These are phyloP conservation scores for Phytophthora citrophthora DNA, from an alignment of 352 stramenopile species.

Conservation along the genomic window DNA sequence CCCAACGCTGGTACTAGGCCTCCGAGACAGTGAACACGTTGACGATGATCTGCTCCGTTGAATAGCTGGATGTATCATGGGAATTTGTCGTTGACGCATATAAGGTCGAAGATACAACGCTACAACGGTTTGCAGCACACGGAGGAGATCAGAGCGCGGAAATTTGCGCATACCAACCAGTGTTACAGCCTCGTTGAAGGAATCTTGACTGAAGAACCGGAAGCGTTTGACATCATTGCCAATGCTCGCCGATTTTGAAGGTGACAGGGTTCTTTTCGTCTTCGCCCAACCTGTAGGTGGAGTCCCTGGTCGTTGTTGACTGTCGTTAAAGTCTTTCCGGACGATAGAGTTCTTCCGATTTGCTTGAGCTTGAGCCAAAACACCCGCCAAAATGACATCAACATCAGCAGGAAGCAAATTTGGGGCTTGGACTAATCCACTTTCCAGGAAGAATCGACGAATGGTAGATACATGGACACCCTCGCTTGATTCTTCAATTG, in stretches of 20 bases:
- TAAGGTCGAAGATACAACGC: conserved; percentile 56
- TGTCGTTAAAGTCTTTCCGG: conserved; percentile 57
- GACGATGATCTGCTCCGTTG: conserved; percentile 21
- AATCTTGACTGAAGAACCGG: conserved; percentile 71
- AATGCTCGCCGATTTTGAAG: conserved; percentile 13
- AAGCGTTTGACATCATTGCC: conserved; percentile 45
- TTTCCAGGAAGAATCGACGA: conserved; percentile 69
- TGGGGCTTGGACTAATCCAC: conserved; percentile 61
- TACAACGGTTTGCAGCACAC: conserved; percentile 61
- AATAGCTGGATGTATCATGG: not conserved
- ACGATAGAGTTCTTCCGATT: conserved; percentile 54
- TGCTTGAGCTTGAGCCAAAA: conserved; percentile 61
- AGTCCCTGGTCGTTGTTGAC: conserved; percentile 14
- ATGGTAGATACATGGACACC: conserved; percentile 74
- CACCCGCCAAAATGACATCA: conserved; percentile 68
- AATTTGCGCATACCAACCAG: conserved; percentile 69
- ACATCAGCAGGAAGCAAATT: conserved; percentile 59
- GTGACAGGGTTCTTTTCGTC: conserved; percentile 10
- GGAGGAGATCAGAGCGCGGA: conserved; percentile 58
- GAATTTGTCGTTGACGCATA: conserved; percentile 23
- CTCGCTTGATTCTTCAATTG: conserved; percentile 36
- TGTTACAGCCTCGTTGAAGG: conserved; percentile 78
- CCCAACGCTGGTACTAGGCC: conserved; percentile 4
- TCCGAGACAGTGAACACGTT: conserved; percentile 7
- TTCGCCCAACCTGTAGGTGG: conserved; percentile 33